phyloP scores from a whole-genome alignment of 2,329 filamentous ascomycete species.

The Biscogniauxia marginata region DNA sequence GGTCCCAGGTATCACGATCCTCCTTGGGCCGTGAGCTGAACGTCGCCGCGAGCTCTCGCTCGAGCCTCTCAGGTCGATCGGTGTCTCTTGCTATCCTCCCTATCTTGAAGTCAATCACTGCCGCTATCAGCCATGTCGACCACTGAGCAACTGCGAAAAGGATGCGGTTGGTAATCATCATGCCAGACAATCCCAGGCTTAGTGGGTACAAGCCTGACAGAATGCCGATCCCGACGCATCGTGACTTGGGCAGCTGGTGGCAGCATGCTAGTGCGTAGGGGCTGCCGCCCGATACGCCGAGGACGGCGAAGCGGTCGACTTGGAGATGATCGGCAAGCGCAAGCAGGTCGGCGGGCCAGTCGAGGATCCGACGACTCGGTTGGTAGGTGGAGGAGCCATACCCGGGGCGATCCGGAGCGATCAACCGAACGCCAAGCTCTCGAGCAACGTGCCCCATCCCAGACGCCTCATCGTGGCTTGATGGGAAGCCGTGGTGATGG shows the following conservation, averaged over 20 bases:
- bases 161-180: neutral
- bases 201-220: neutral
- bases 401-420: constrained; percentile 34
- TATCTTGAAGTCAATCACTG: neutral
- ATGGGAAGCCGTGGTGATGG: constrained; percentile 11
- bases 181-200: neutral
- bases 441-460: constrained; percentile 5
- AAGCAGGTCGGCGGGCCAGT: constrained; percentile 25
- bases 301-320: constrained; percentile 21
- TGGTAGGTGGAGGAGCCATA: constrained; percentile 34
- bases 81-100: neutral
- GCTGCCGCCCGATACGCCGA: constrained; percentile 29
- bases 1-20: neutral
- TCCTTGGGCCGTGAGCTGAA: neutral
- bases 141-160: neutral
- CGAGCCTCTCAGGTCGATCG: neutral
- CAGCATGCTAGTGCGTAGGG: constrained; percentile 28
- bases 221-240: constrained; percentile 7
- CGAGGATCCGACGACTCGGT: constrained; percentile 19
- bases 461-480: constrained; percentile 1
- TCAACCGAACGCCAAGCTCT: constrained; percentile 22
- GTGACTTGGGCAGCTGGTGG: constrained; percentile 15
- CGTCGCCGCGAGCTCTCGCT: neutral
- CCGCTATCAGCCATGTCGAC: neutral
- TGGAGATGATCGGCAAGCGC: constrained; percentile 25